Evolutionary conservation across 2,329 filamentous ascomycete genomes (phyloP).

Genomic region (Lecanicillium sp.): DNA sequence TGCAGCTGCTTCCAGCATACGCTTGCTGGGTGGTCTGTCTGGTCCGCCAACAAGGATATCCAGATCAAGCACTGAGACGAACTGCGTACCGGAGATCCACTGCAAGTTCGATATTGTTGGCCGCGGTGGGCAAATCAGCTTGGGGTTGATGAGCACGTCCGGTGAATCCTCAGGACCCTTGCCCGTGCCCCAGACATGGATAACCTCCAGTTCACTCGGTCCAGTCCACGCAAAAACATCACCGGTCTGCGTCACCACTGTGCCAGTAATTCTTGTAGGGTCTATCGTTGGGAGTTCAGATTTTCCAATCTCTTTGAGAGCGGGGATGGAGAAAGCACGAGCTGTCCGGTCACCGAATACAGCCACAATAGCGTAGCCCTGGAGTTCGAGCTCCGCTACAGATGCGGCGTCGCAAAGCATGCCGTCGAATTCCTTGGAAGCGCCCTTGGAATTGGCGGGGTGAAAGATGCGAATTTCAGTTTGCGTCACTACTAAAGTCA

Average conservation of each 20-base stretch:
- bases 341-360: conserved; percentile 78
- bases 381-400: conserved; percentile 67
- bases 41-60: conserved; percentile 87
- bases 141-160: conserved; percentile 76
- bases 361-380: conserved; percentile 73
- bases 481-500: conserved; percentile 42
- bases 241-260: conserved; percentile 69
- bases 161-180: conserved; percentile 53
- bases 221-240: conserved; percentile 85
- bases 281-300: conserved; percentile 66
- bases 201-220: conserved; percentile 74
- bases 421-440: conserved; percentile 82
- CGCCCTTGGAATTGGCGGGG: conserved; percentile 80
- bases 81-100: conserved; percentile 94
- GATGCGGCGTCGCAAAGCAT: conserved; percentile 74
- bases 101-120: conserved; percentile 94
- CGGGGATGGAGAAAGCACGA: conserved; percentile 81
- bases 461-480: conserved; percentile 84
- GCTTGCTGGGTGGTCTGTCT: conserved; percentile 79
- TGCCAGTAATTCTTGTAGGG: conserved; percentile 60
- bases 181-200: conserved; percentile 81
- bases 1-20: conserved; percentile 53
- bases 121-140: conserved; percentile 65
- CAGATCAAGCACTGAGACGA: conserved; percentile 79
- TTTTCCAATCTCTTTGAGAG: conserved; percentile 74